phyloP scores from a whole-genome alignment of 2,329 filamentous ascomycete genomes.

The Scedosporium apiospermum region DNA sequence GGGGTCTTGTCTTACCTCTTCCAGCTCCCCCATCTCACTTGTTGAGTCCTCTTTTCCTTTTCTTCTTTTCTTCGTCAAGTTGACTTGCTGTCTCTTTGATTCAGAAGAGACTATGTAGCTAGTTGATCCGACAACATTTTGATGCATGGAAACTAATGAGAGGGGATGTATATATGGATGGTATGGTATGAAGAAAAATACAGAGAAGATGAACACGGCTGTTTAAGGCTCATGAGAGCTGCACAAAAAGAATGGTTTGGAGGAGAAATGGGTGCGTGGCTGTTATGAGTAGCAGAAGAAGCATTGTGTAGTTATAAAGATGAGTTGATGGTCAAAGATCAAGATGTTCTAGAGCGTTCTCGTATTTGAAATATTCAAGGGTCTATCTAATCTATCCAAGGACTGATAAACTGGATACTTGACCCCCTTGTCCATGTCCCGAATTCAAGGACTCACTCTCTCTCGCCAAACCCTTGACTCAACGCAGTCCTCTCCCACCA shows the following conservation, averaged over 20 bases:
- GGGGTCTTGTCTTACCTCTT: too few relatives aligned
- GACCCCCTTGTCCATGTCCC: too few relatives aligned
- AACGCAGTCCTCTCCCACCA: constrained; percentile 49
- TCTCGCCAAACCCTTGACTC: constrained; percentile 31
- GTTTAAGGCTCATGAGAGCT: too few relatives aligned
- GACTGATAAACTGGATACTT: background rate
- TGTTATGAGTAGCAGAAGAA: background rate
- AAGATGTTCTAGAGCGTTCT: background rate
- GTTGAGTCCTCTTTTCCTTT: background rate
- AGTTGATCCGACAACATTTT: background rate
- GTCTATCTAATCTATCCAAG: constrained; percentile 1
- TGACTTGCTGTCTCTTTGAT: background rate
- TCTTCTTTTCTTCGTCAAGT: background rate
- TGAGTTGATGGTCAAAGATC: background rate
- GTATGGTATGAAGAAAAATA: background rate
- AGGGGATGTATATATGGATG: background rate
- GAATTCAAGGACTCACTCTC: background rate
- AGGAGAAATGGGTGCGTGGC: too few relatives aligned
- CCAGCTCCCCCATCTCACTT: background rate
- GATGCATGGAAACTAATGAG: background rate
- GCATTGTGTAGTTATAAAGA: background rate
- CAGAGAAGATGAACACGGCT: background rate
- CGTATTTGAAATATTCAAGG: background rate
- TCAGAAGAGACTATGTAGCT: background rate
- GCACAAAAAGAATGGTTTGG: too few relatives aligned